Evolutionary conservation across 2,329 filamentous ascomycete species (phyloP), one percentile per base, ranked within the genome.

Genomic region (Coniella vitis): DNA sequence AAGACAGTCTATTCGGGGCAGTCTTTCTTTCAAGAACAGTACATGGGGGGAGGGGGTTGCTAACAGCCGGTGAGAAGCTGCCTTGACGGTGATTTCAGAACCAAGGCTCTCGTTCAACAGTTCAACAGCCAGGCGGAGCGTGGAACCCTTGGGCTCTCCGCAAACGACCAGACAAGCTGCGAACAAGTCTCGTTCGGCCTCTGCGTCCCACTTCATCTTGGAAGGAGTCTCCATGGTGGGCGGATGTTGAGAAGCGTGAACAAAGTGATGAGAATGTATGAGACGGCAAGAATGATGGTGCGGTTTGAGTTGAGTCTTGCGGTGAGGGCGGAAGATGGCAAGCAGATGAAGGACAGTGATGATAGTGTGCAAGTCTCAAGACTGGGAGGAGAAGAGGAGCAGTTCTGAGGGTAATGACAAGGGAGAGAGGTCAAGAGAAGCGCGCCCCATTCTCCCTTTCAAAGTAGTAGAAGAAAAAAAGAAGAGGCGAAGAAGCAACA

Each of bases 121-220:
- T 0, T 49, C 48, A 39, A 58, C 55, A 20, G 65, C 56, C 0
- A 39, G 20, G 3, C 55, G 54, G 9, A 65, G 49, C 19, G 51
- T 56, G 14, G 59, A 51, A 2, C 58, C 56, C 29, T 55, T 56
- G 8, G 48, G 54, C 0, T 62, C 63, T 12, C 50, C 45, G 0
- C 60, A 29, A 1, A 54, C 55, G 1, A 62, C 53, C 4, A 54
- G 45, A 8, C 63, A 54, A 20, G 55, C 57, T 12, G 55, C 52
- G 7, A 65, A 57, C 1, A 66, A 56, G 35, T 62, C 61, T 8
- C 60, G 55, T 25, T 65, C 56, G 3, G 58, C 55, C 3, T 49
- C 45, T 12, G 58, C 53, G 20, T 57, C 54, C 61, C 61, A 63
- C 7, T 48, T 56, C 57, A 62, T n/a, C n/a, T 42, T 19, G 14